Evolutionary conservation across 345 rosid genomes (phyloP), one percentile per base, ranked within the genome.

Genomic region (Mallotus nudiflorus): DNA sequence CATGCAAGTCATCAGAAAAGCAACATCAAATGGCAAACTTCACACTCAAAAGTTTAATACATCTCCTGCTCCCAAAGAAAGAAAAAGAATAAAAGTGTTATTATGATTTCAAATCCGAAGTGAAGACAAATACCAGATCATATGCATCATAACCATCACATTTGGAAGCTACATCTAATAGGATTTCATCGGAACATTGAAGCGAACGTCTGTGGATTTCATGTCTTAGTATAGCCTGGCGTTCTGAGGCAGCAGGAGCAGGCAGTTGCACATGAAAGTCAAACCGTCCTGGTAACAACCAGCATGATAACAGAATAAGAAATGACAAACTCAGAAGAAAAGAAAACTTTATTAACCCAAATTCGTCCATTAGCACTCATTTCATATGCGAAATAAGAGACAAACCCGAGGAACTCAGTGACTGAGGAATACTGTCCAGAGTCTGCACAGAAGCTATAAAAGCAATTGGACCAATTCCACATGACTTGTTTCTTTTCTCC

Each of bases 61-160:
- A 0, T 45, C 19, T n/a, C 24, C 35, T 5, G 27, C 20, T 19
- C 14, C 22, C 37, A 11, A 50, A 54, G 28, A 16, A 65, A 18
- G 13, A 11, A 45, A 25, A 15, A 45, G 5, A 57, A 18, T 40
- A 11, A 11, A 56, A 20, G 29, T 15, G 18, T 14, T 39, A n/a
- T 39, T 49, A 28, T 64, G n/a, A 62, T 54, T 48, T 50, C 40
- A 4, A 53, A 55, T 57, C 15, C 35, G 3, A 22, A 37, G 54
- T 20, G 37, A 61, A 48, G 53, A 3, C 46, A 69, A 61, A 77
- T 89, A 93, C 97, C 96, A 94, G 88, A 82, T 94, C 98, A 78
- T 94, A 94, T 52, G 91, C 97, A 79, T 91, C 98, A 85, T 88
- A 94, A 79, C 98, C 98, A 80, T 94, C 98, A 71, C 98, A 94